phyloP scores from a whole-genome alignment of 129 eudicot species.

The Sambucus nigra region DNA sequence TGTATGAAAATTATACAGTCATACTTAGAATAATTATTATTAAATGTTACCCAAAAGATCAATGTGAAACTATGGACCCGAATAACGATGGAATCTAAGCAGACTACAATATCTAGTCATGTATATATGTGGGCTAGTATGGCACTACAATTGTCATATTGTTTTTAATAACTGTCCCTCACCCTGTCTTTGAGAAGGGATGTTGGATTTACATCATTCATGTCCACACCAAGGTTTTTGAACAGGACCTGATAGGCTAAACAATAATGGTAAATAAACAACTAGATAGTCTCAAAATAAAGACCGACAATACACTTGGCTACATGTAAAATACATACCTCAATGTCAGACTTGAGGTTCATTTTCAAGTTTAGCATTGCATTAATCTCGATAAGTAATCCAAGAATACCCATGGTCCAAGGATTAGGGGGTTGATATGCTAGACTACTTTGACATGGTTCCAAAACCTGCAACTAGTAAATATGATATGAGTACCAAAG shows the following conservation, averaged over 20 bases:
- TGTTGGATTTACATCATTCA: conserved; percentile 68
- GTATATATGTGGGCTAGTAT: too few relatives aligned
- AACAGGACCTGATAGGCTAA: conserved; percentile 57
- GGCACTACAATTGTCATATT: too few relatives aligned
- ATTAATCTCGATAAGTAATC: conserved; percentile 82
- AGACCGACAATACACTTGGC: not conserved
- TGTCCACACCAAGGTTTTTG: conserved; percentile 66
- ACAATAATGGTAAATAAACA: conserved; percentile 6
- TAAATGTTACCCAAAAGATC: too few relatives aligned
- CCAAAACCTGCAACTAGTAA: conserved; percentile 48
- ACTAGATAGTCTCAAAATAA: not conserved
- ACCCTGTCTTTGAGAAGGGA: conserved; percentile 73
- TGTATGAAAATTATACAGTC: too few relatives aligned
- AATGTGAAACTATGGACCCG: too few relatives aligned
- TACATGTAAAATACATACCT: conserved; percentile 31
- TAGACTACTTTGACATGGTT: conserved; percentile 69
- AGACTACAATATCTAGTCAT: too few relatives aligned
- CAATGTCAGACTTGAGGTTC: conserved; percentile 94
- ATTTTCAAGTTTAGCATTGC: conserved; percentile 93
- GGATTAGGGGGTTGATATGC: conserved; percentile 98
- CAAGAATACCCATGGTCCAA: conserved; percentile 94
- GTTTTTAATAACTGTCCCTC: too few relatives aligned
- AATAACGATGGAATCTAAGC: too few relatives aligned
- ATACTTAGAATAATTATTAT: too few relatives aligned
- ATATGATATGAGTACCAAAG: not conserved